Evolutionary conservation across 1,139 yeast genomes (phyloP), one percentile per base, ranked within the genome.

Genomic region (Debaryomyces udenii): DNA sequence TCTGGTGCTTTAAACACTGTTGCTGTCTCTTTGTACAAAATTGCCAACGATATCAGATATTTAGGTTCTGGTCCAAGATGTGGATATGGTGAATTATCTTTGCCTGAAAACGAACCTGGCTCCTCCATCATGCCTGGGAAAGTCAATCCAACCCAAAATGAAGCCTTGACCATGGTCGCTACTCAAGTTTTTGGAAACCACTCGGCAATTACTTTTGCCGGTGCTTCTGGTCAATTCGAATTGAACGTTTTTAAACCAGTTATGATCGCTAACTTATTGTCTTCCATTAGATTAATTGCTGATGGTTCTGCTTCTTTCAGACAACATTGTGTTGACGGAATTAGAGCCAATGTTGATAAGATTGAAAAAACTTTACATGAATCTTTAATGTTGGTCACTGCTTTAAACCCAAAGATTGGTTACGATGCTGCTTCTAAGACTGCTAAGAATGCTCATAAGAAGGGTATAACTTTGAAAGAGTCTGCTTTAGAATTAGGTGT

Each of bases 71-170:
- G 99, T 56, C 99, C 99, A 62, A 85, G 99, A 74, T 93, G 99
- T 73, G 99, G 99, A 45, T 93, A 93, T 70, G 98, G 98, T 43
- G 99, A 93, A 72, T 81, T 93, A 57, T 65, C 90, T 23, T 77
- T 93, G 55, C 99, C 99, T 50, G 99, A 91, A 75, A 94, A 94
- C 67, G 99, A 93, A 72, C 99, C 99, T 45, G 99, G 99, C 62
- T 89, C 97, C 46, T 89, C 97, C 23, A 93, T 93, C 68, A 93
- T 94, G 99, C 99, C 99, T 41, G 99, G 99, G 63, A 93, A 93
- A 75, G 98, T 93, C 51, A 93, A 93, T 78, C 99, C 99, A 53
- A 93, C 99, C 44, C 99, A 93, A 76, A 91, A 91, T 68, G 99
- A 93, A 76, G 99, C 99, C 42, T 75, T 93, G 68, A 93, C 99